Evolutionary conservation across 2,329 filamentous ascomycete species (phyloP).

Genomic region (Trematosphaeria pertusa): DNA sequence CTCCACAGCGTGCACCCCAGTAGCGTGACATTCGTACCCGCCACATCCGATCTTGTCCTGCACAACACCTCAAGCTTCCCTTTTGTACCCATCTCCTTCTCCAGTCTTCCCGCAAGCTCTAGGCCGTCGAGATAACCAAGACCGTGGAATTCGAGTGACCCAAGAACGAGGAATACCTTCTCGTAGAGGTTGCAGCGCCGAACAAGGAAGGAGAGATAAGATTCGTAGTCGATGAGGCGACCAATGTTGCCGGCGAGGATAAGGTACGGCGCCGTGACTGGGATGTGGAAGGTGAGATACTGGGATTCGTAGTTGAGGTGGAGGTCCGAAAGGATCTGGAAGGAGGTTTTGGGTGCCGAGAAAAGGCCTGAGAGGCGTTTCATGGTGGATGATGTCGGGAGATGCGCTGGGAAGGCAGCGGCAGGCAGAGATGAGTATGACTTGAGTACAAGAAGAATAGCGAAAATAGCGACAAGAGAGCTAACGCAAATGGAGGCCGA

Average conservation of each 20-base stretch:
- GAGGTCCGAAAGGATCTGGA: constrained; percentile 44
- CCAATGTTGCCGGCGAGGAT: constrained; percentile 43
- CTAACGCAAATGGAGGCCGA: not conserved
- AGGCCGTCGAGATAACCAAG: constrained; percentile 31
- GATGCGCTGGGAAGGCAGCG: constrained; percentile 7
- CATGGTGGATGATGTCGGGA: constrained; percentile 12
- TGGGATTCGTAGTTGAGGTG: constrained; percentile 37
- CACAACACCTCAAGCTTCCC: constrained; percentile 56
- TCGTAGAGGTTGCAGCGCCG: constrained; percentile 38
- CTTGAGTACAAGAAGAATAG: not conserved
- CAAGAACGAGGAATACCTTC: constrained; percentile 38
- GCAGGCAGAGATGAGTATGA: too few species aligned
- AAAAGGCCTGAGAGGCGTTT: constrained; percentile 35
- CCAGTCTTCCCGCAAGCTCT: constrained; percentile 33
- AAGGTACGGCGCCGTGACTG: constrained; percentile 32
- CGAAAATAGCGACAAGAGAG: not conserved
- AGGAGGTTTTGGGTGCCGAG: constrained; percentile 28
- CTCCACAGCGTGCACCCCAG: constrained; percentile 68
- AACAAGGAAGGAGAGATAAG: constrained; percentile 39
- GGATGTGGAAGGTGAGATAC: constrained; percentile 42
- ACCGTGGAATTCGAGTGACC: constrained; percentile 37
- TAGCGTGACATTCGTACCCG: constrained; percentile 55
- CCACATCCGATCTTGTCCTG: constrained; percentile 50
- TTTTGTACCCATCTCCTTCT: constrained; percentile 32
- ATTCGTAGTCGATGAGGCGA: constrained; percentile 38